Evolutionary conservation across 805 yeast genomes (phyloP), one percentile per base, ranked within the genome.

Genomic region (Candida cerambycidarum): DNA sequence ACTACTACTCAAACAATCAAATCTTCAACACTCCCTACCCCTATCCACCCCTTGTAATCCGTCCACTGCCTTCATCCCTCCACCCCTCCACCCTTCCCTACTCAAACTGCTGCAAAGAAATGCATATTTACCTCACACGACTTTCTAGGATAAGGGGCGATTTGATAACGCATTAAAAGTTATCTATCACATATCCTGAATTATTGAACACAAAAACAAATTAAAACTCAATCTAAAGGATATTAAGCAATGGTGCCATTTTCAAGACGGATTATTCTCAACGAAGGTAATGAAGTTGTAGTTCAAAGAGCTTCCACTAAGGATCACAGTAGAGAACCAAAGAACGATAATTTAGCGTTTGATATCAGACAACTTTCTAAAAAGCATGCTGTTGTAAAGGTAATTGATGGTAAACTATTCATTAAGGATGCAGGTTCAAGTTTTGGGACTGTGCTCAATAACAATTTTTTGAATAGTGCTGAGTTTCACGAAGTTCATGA

Each of bases 371-470:
- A 69, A 48, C 48, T 71, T 35, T 67, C 73, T 7, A 69, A 67
- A 48, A 33, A 47, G 4, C 76, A 71, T 47, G 75, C 74, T 8
- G 41, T 45, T 13, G 39, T 68, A 25, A 45, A 44, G 40, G 33
- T 42, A 31, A 12, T 16, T 10, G 47, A 58, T 21, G 56, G 54
- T 12, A 30, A 19, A 11, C 52, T 68, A 25, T 52, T 40, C 28
- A 54, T 49, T n/a, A 16, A 51, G 45, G 76, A 71, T 43, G 42
- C 47, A 19, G 47, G 47, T 19, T 67, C 73, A 5, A 66, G 69
- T 14, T 69, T 68, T 51, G 75, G 75, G 1, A 69, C 75, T 13
- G 45, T 65, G 7, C 38, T 63, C 42, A 62, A 66, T 43, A 53
- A 56, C 21, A 38, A 54, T 6, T 54, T 56, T 18, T 50, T 69